Percentiles rank a stretch among this genome's conserved stretches.
These are phyloP conservation scores for Prunus davidiana DNA, from an alignment of 306 rosid species.

Conservation along the genomic window DNA sequence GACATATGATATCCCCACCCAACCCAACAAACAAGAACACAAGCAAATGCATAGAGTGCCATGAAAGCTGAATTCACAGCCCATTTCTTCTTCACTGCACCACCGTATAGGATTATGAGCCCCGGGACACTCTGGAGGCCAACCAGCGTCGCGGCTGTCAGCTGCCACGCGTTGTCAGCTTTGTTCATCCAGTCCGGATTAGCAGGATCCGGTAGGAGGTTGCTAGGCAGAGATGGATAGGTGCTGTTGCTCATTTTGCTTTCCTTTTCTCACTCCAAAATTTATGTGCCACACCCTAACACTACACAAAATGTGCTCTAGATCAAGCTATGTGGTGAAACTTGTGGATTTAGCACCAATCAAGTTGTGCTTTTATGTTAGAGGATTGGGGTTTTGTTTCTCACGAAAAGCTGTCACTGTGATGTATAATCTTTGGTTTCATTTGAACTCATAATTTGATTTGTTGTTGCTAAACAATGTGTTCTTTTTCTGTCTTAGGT, in stretches of 20 bases:
- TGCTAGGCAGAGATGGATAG: slow-evolving; percentile 17
- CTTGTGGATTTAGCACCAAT: background rate
- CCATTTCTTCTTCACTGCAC: slow-evolving; percentile 49
- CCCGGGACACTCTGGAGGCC: slow-evolving; percentile 49
- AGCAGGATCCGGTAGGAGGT: slow-evolving; percentile 1
- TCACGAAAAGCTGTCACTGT: slow-evolving; percentile 30
- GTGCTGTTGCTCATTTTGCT: slow-evolving; percentile 9
- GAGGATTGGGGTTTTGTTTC: slow-evolving; percentile 13
- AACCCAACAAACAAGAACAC: slow-evolving; percentile 44
- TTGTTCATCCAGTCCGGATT: slow-evolving; percentile 45
- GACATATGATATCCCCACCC: slow-evolving; percentile 42
- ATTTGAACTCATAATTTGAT: background rate
- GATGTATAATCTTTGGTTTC: slow-evolving; percentile 13
- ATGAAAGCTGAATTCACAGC: slow-evolving; percentile 51
- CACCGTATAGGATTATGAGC: slow-evolving; percentile 39
- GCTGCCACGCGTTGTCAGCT: slow-evolving; percentile 51
- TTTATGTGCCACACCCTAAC: background rate
- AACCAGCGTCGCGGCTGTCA: slow-evolving; percentile 41
- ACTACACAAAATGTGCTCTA: background rate
- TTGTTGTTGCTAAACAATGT: background rate
- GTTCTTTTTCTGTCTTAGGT: background rate
- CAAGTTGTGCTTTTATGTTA: slow-evolving; percentile 8
- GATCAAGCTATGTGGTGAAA: background rate
- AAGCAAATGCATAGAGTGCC: slow-evolving; percentile 46
- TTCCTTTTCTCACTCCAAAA: background rate